Evolutionary conservation across 345 rosid genomes (phyloP), one percentile per base, ranked within the genome.

Genomic region (Triadica sebifera): DNA sequence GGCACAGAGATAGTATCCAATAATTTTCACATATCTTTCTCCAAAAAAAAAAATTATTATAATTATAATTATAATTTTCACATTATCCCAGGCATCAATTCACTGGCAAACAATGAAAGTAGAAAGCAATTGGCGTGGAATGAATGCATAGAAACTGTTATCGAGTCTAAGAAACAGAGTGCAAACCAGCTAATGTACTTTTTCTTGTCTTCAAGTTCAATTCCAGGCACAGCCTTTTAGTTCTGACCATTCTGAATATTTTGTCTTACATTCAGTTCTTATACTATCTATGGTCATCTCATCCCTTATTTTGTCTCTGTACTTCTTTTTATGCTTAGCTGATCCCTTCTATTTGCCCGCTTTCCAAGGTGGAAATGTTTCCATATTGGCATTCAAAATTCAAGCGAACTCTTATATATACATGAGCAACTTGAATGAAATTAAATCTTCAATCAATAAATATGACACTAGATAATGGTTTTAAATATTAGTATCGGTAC

Each of bases 291-390:
- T 43, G 8, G 10, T 43, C 47, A 43, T 1, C 47, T 8, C 5
- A 39, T 39, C 25, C 29, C 29, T 22, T 25, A 20, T 22, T 47
- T 47, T 49, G 12, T 67, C 43, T 15, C 70, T 24, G 4, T 47
- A 8, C 12, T 0, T 66, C 15, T 7, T 41, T 7, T 6, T 16
- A 9, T 1, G n/a, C 16, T 3, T 64, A 9, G 2, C 17, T 5
- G 67, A 15, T 15, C 11, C 37, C 57, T 2, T n/a, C 52, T 41
- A 22, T 24, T 8, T 8, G 0, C 20, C 39, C 74, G 22, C 3
- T 58, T 56, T 20, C 73, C 50, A 67, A 24, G 74, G 25, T 71
- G 13, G 38, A 57, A 6, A 71, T 37, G 41, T 41, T 58, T n/a
- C 50, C 10, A 43, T 57, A 10, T 24, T 12, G 20, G 64, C 50